Evolutionary conservation across 2,329 filamentous ascomycete species (phyloP).

Genomic region (Fusarium decemcellulare): DNA sequence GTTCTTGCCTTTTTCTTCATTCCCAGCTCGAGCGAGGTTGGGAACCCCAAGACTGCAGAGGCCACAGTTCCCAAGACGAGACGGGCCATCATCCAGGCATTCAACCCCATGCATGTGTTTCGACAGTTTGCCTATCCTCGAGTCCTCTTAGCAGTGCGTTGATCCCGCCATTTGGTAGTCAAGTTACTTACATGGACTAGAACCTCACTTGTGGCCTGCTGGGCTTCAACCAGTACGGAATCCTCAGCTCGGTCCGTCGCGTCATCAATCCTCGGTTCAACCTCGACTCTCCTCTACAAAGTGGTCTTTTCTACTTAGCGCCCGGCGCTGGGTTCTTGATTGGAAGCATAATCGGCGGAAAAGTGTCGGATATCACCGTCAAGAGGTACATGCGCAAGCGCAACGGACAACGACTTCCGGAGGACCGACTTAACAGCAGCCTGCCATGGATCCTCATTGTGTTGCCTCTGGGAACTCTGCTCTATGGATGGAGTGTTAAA

Average conservation of each 20-base stretch:
- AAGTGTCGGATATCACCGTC: constrained; percentile 57
- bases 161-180: accelerated
- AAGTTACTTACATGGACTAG: constrained; percentile 8
- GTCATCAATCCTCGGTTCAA: constrained; percentile 79
- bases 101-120: constrained; percentile 47
- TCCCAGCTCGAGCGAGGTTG: constrained; percentile 40
- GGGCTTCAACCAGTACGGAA: constrained; percentile 60
- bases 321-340: constrained; percentile 76
- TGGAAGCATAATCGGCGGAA: constrained; percentile 75
- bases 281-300: constrained; percentile 72
- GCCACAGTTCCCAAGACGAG: constrained; percentile 14
- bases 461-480: constrained; percentile 48
- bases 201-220: constrained; percentile 46
- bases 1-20: constrained; percentile 44
- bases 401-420: constrained; percentile 48
- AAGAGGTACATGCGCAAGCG: constrained; percentile 56
- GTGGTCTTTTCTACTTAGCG: constrained; percentile 78
- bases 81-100: constrained; percentile 36
- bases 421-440: constrained; percentile 52
- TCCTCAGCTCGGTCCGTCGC: constrained; percentile 75
- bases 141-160: constrained; percentile 42
- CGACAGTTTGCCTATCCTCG: constrained; percentile 41
- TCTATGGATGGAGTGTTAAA: constrained; percentile 56
- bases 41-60: constrained; percentile 38
- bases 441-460: constrained; percentile 49